Evolutionary conservation across 768 basidiomycete genomes (phyloP).

Genomic region (Xerocomellus chrysenteron): DNA sequence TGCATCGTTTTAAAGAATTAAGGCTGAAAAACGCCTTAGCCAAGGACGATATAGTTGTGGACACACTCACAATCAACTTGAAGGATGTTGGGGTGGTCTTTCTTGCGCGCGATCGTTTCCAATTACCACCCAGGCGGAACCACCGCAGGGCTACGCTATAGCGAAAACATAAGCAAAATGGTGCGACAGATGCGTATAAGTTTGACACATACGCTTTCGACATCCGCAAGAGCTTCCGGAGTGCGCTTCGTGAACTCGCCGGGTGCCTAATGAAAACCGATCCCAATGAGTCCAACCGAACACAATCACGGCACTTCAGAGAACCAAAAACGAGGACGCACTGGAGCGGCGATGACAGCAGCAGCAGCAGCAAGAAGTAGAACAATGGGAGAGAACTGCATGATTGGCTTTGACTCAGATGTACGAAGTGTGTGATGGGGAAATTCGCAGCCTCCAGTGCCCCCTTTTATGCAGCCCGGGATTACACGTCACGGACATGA

Average conservation of each 20-base stretch:
- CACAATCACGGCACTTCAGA: no score
- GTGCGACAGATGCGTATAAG: not conserved
- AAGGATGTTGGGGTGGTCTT: no score
- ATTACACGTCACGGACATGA: no score
- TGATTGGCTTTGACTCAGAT: not conserved
- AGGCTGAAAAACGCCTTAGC: no score
- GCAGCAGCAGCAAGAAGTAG: not conserved
- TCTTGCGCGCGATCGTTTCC: no score
- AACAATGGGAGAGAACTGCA: not conserved
- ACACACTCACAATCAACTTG: no score
- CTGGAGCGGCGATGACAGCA: not conserved
- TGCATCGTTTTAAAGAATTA: no score
- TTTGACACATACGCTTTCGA: not conserved
- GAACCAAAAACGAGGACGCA: not conserved
- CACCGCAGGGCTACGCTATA: no score
- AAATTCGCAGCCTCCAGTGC: no score
- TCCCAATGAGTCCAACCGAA: not conserved
- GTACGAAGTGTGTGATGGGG: not conserved
- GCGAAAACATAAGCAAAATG: no score
- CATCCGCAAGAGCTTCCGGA: not conserved
- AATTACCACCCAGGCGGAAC: no score
- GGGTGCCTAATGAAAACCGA: not conserved
- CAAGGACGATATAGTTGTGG: no score
- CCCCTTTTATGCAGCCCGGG: not conserved
- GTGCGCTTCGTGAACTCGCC: not conserved